A percentile compares a stretch with the other conserved stretches of the same genome.
Evolutionary conservation across 2,329 filamentous ascomycete species (phyloP).

Genomic region (Fusarium mexicanum): DNA sequence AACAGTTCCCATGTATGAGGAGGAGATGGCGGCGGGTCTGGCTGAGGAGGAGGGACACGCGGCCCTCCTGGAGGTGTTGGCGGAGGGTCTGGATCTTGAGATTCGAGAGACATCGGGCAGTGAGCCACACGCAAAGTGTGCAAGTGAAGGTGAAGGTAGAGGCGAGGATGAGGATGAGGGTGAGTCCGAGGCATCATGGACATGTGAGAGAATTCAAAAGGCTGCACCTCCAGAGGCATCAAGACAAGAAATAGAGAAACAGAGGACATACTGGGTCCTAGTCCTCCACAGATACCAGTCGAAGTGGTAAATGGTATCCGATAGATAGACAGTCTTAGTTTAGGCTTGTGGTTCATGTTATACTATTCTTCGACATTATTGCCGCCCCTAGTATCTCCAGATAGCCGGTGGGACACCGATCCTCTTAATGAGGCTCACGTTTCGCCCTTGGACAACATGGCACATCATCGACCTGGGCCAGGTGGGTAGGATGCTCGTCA

Average conservation of each 20-base stretch:
- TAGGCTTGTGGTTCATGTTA: slow-evolving; percentile 32
- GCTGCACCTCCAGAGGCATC: neutral
- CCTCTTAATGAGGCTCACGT: slow-evolving; percentile 36
- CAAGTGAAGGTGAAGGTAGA: neutral
- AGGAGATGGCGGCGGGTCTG: slow-evolving; percentile 43
- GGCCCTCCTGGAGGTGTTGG: slow-evolving; percentile 44
- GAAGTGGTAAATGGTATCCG: neutral
- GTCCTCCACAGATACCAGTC: neutral
- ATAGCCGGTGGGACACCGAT: slow-evolving; percentile 12
- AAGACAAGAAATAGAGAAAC: neutral
- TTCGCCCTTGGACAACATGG: slow-evolving; percentile 26
- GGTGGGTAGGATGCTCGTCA: slow-evolving; percentile 12
- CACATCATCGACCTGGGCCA: slow-evolving; percentile 28
- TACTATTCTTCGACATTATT: slow-evolving; percentile 29
- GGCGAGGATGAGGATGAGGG: neutral
- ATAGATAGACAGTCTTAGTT: neutral
- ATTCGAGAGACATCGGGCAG: slow-evolving; percentile 1
- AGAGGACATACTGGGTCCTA: neutral
- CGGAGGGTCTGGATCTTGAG: slow-evolving; percentile 40
- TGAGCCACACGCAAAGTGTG: slow-evolving; percentile 5
- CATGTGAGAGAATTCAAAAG: neutral
- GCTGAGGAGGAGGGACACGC: slow-evolving; percentile 43
- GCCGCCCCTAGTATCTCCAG: slow-evolving; percentile 14
- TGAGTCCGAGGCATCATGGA: slow-evolving; percentile 13
- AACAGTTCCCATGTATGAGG: slow-evolving; percentile 31